Base-by-base conservation (phyloP, 768 basidiomycete genomes). In the Saitozyma podzolica region DNA sequence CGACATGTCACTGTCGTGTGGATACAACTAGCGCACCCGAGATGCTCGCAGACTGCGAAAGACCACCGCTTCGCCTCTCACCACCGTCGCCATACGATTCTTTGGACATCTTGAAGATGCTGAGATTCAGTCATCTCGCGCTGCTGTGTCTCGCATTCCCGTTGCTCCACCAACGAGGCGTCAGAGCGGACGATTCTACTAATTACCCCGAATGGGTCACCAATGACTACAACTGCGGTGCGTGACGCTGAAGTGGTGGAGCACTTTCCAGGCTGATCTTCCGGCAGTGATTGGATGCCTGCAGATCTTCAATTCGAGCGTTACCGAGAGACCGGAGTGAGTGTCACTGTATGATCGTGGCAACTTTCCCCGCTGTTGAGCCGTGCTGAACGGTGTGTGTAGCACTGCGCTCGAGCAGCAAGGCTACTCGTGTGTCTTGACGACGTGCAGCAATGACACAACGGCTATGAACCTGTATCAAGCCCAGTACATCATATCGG, bases 141-240 rank as follows among this genome's bases (percentile, higher is more conserved):
- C 45, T 47, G 29, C 29, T 29, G 29, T 29, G 29, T 17, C 13
- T 47, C 45, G 45, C 45, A 47, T 17, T 47, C 13, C 45, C n/a
- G 11, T 47, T 17, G 45, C 13, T 11, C n/a, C 45, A 13, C n/a
- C 45, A 13, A 17, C 45, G 13, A 47, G 13, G n/a, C 45, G 45
- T 47, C 7, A 40, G 19, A 40, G 57, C 57, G 14, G 47, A 51
- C 14, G 48, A 58, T 50, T n/a, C 45, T 20, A 39, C n/a, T 29
- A n/a, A 13, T 14, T 69, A 66, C 54, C 68, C 68, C 2, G 17
- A 51, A 39, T 69, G 68, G 68, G 68, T 69, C 9, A 66, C 64
- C 11, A 69, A 69, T 49, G 68, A 69, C 54, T 69, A 69, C 52
- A 61, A 56, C 54, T 69, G 68, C 42, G 68, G 68, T 66, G 17